phyloP scores from a whole-genome alignment of 2,329 filamentous ascomycete species.

The Neofusicoccum laricinum region DNA sequence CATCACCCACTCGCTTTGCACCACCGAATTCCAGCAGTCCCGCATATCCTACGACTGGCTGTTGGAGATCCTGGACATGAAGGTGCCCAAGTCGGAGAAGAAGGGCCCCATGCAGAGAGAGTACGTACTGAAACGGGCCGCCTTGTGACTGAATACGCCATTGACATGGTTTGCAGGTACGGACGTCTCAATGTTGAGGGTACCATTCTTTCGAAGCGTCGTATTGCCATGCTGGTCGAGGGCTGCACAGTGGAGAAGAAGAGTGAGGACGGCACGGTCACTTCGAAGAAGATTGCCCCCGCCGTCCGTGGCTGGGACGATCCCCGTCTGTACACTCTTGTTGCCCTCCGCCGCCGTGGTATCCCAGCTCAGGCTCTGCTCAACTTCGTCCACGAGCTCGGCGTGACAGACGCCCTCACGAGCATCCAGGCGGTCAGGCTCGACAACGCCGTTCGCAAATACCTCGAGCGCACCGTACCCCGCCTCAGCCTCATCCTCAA shows the following conservation, averaged over 20 bases:
- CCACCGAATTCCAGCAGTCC: slow-evolving; percentile 84
- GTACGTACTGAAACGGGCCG: slow-evolving; percentile 44
- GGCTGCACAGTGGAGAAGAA: slow-evolving; percentile 49
- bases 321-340: slow-evolving; percentile 82
- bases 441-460: slow-evolving; percentile 78
- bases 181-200: slow-evolving; percentile 76
- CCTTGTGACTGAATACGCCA: not conserved
- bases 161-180: slow-evolving; percentile 38
- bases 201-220: slow-evolving; percentile 83
- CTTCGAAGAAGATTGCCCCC: slow-evolving; percentile 40
- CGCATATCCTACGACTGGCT: slow-evolving; percentile 90
- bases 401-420: slow-evolving; percentile 77
- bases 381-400: slow-evolving; percentile 86
- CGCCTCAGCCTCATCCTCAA: slow-evolving; percentile 87
- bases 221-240: slow-evolving; percentile 75
- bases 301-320: slow-evolving; percentile 87
- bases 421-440: slow-evolving; percentile 81
- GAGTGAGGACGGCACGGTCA: slow-evolving; percentile 41
- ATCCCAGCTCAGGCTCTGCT: slow-evolving; percentile 85
- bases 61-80: slow-evolving; percentile 76
- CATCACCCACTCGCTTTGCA: slow-evolving; percentile 90
- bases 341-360: slow-evolving; percentile 77
- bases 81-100: slow-evolving; percentile 59
- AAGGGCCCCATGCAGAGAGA: slow-evolving; percentile 82
- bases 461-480: slow-evolving; percentile 84